Percentiles rank a stretch among this genome's conserved stretches.
phyloP scores from a whole-genome alignment of 306 rosid species.

The Abrus pulchellus region DNA sequence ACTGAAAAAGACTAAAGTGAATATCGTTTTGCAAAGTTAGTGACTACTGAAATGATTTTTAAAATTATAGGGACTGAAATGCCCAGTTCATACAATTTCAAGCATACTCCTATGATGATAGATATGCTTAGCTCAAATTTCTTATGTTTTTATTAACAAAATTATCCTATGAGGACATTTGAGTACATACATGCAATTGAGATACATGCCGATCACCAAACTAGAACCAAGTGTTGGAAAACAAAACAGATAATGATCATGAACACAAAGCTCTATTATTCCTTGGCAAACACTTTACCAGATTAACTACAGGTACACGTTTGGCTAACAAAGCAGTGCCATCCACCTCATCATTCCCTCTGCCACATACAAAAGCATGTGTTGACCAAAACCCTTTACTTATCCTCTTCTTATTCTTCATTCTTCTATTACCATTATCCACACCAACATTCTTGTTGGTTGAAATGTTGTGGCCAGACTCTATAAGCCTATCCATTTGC shows the following conservation, averaged over 20 bases:
- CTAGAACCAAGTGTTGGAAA: slow-evolving; percentile 10
- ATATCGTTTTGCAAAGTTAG: too few relatives aligned
- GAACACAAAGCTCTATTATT: slow-evolving; percentile 25
- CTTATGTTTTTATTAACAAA: background rate
- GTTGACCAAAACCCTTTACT: slow-evolving; percentile 53
- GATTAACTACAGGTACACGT: slow-evolving; percentile 32
- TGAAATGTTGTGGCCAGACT: slow-evolving; percentile 36
- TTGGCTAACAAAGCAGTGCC: slow-evolving; percentile 33
- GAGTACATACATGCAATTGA: background rate
- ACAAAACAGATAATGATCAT: background rate
- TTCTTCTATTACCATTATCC: background rate
- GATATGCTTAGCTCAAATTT: background rate
- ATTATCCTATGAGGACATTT: background rate
- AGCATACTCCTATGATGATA: background rate
- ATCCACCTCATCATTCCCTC: slow-evolving; percentile 56
- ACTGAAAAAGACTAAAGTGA: too few relatives aligned
- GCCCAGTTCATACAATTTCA: too few relatives aligned
- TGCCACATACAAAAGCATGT: slow-evolving; percentile 54
- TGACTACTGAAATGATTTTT: too few relatives aligned
- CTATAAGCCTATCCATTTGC: slow-evolving; percentile 58
- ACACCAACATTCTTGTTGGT: background rate
- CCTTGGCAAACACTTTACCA: slow-evolving; percentile 44
- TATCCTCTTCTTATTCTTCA: slow-evolving; percentile 41
- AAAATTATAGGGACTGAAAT: too few relatives aligned
- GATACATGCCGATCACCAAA: slow-evolving; percentile 5